Evolutionary conservation across 1,284 basidiomycete species (phyloP).

Genomic region (Termitomyces sp.): DNA sequence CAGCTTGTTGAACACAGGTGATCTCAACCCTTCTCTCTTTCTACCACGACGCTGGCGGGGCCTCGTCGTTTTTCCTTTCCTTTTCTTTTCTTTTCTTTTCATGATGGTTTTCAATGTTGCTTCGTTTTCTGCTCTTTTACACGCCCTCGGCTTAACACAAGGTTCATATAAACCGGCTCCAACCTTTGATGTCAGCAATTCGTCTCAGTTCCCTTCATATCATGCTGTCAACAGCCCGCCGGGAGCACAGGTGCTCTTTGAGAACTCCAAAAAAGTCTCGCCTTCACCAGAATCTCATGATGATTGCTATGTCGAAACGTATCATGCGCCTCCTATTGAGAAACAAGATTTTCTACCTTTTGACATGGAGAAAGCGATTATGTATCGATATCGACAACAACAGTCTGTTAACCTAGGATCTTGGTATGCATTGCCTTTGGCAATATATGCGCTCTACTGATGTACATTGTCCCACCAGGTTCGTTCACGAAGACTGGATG

Average conservation of each 20-base stretch:
- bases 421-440: conserved; percentile 51
- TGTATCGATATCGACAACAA: conserved; percentile 63
- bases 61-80: conserved; percentile 13
- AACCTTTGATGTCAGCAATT: conserved; percentile 6
- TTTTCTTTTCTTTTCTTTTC: conserved; percentile 1
- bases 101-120: conserved; percentile 13
- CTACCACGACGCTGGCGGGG: conserved; percentile 14
- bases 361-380: conserved; percentile 39
- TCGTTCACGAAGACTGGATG: conserved; percentile 80
- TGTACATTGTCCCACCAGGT: conserved; percentile 37
- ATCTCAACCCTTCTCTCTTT: conserved; percentile 2
- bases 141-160: conserved; percentile 29
- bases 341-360: conserved; percentile 43
- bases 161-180: conserved; percentile 35
- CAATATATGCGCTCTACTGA: background rate
- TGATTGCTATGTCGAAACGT: conserved; percentile 32
- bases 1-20: background rate
- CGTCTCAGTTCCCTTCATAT: conserved; percentile 6
- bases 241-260: conserved; percentile 1
- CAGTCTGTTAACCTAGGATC: conserved; percentile 65
- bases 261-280: background rate
- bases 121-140: conserved; percentile 26
- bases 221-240: background rate
- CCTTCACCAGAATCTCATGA: conserved; percentile 2
- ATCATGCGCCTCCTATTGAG: conserved; percentile 28